Percentiles rank a stretch among this genome's conserved stretches.
phyloP scores from a whole-genome alignment of 2,329 filamentous ascomycete species.

The Talaromyces rugulosus region DNA sequence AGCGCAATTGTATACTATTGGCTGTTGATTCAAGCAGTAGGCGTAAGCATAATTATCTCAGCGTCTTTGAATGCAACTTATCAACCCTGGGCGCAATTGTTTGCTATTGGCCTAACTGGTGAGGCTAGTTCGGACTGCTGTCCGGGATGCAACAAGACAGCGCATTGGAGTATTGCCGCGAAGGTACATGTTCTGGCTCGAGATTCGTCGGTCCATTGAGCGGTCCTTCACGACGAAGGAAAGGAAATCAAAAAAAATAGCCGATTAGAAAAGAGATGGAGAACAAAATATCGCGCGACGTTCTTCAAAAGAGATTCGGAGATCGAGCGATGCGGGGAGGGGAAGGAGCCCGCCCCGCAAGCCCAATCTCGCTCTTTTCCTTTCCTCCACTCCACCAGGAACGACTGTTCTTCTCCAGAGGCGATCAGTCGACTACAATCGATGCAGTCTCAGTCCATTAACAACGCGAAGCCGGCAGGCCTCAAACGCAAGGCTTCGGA shows the following conservation, averaged over 20 bases:
- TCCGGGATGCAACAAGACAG: background rate
- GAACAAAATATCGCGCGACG: background rate
- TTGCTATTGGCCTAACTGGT: background rate
- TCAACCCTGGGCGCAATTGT: background rate
- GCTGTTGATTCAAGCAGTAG: background rate
- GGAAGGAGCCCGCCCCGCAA: background rate
- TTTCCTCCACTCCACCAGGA: background rate
- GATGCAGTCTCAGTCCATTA: background rate
- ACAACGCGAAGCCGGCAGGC: constrained; percentile 3
- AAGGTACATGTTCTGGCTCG: background rate
- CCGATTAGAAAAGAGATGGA: background rate
- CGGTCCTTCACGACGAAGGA: background rate
- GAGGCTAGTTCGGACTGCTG: background rate
- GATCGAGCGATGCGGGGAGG: background rate
- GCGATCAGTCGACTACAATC: background rate
- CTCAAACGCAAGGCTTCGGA: constrained; percentile 30
- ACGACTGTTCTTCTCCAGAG: background rate
- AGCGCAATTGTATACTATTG: background rate
- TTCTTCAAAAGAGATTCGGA: background rate
- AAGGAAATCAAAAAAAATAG: background rate
- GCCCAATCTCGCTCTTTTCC: background rate
- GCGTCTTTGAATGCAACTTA: background rate
- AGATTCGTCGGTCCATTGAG: background rate
- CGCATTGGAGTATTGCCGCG: background rate
- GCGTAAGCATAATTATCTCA: background rate